Evolutionary conservation across 139 green algal species (phyloP).

Genomic region (Edaphochlamys debaryana): DNA sequence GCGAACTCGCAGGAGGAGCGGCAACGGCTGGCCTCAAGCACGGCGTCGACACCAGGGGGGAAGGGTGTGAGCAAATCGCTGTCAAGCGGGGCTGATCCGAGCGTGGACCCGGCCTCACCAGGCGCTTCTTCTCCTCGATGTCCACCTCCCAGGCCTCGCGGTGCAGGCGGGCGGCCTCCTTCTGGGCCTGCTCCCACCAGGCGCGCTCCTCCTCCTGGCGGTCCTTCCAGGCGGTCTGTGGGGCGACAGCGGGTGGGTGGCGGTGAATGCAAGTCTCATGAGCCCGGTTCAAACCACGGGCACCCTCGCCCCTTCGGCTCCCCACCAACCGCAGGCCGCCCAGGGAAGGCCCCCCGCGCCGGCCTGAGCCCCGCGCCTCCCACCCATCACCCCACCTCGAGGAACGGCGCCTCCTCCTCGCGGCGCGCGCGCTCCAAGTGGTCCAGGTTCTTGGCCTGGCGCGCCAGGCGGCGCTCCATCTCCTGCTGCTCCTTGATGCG

Average conservation of each 20-base stretch:
- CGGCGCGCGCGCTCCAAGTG: slow-evolving; percentile 93
- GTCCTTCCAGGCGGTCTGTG: slow-evolving; percentile 38
- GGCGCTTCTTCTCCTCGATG: slow-evolving; percentile 83
- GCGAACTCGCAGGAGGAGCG: no score
- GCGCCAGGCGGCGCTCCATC: slow-evolving; percentile 84
- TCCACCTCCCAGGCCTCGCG: slow-evolving; percentile 86
- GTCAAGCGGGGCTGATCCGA: no score
- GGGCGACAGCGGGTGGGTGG: no score
- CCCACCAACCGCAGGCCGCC: no score
- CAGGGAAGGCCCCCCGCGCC: background rate
- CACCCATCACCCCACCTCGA: slow-evolving; percentile 46
- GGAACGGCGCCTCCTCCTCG: slow-evolving; percentile 90
- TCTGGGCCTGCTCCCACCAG: slow-evolving; percentile 60
- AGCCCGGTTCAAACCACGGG: no score
- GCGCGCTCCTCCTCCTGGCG: slow-evolving; percentile 73
- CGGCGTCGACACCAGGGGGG: no score
- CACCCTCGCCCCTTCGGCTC: no score
- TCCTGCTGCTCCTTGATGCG: slow-evolving; percentile 82
- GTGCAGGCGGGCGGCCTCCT: slow-evolving; percentile 59
- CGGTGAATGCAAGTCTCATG: no score
- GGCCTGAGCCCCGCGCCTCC: no score
- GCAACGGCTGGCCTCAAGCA: no score
- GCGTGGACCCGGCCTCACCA: no score
- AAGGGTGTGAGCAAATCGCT: no score
- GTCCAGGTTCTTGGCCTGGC: slow-evolving; percentile 87